Evolutionary conservation across 2,329 filamentous ascomycete species (phyloP).

Genomic region (Ilyonectria sp.): DNA sequence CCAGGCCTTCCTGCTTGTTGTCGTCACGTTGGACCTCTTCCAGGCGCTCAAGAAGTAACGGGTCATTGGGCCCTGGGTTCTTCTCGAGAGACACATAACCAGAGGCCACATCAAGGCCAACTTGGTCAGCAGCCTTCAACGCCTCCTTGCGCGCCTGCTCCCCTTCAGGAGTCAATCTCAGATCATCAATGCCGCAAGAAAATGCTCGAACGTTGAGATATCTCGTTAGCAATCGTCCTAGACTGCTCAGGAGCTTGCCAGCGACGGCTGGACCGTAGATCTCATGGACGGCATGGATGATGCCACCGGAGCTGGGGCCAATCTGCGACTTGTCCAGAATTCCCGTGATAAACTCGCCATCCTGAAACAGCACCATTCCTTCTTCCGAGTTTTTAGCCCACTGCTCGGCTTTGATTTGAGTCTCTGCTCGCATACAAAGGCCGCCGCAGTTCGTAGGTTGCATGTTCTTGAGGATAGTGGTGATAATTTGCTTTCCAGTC

Average conservation of each 20-base stretch:
- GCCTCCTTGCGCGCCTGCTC: slow-evolving; percentile 79
- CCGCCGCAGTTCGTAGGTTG: slow-evolving; percentile 82
- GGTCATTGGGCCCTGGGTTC: slow-evolving; percentile 73
- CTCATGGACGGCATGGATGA: slow-evolving; percentile 94
- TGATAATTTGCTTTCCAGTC: slow-evolving; percentile 97
- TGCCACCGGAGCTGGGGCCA: slow-evolving; percentile 86
- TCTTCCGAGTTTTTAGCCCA: slow-evolving; percentile 88
- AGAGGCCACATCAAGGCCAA: slow-evolving; percentile 85
- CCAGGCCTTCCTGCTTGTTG: slow-evolving; percentile 90
- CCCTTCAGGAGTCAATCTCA: slow-evolving; percentile 85
- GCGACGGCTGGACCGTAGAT: slow-evolving; percentile 90
- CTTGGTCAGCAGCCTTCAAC: slow-evolving; percentile 75
- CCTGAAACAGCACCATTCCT: slow-evolving; percentile 83
- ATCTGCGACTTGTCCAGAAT: slow-evolving; percentile 98
- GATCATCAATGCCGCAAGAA: slow-evolving; percentile 96
- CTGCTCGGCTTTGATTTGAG: slow-evolving; percentile 81
- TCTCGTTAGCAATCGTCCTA: slow-evolving; percentile 91
- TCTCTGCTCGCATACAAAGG: slow-evolving; percentile 84
- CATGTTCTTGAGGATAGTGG: slow-evolving; percentile 93
- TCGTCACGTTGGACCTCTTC: slow-evolving; percentile 95
- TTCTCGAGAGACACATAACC: slow-evolving; percentile 90
- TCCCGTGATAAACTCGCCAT: slow-evolving; percentile 89
- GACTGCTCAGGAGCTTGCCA: slow-evolving; percentile 88
- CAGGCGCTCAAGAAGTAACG: slow-evolving; percentile 81
- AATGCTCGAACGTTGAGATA: slow-evolving; percentile 95